Evolutionary conservation across 1,284 basidiomycete genomes (phyloP), one percentile per base, ranked within the genome.

Genomic region (Peniophora sp.): DNA sequence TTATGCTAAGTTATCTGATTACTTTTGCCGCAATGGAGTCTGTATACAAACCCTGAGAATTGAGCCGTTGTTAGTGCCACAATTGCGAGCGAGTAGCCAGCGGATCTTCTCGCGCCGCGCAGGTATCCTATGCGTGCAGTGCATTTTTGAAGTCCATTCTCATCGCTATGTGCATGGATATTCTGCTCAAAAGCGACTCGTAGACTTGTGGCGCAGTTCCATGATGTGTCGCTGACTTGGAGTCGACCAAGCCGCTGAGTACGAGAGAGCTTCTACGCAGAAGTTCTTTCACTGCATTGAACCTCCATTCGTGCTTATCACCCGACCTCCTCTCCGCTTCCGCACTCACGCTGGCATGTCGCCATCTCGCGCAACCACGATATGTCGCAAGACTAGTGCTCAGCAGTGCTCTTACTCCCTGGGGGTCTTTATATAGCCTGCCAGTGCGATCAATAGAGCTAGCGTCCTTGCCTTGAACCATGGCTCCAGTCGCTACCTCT

Each of bases 401-500:
- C 14, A 18, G 45, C 15, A 27, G 17, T 10, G 27, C 34, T 35
- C 20, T n/a, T 17, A 22, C 47, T 37, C 14, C 17, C 20, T 24
- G 24, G 35, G 36, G 32, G 36, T 32, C 50, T 35, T 47, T 48
- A 51, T 41, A 41, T 41, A 41, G 8, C n/a, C 36, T 32, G 46
- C 46, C 43, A 27, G 32, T 17, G 34, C 37, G 42, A 23, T 22
- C 47, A 34, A 37, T 10, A 48, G 24, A 11, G 15, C 34, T 27
- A 24, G 17, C 32, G 15, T 49, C 47, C 23, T 17, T 24, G 22
- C 17, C 9, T 49, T 32, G 34, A 51, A 48, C 57, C 51, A 78
- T 77, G 76, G 70, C 75, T 47, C 72, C 73, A 22, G 69, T 72
- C n/a, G 68, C 73, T 49, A 71, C 65, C n/a, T 65, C 63, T 52